Conservation (phyloP, 1,284 basidiomycete genomes). For the Irpex sp. region DNA sequence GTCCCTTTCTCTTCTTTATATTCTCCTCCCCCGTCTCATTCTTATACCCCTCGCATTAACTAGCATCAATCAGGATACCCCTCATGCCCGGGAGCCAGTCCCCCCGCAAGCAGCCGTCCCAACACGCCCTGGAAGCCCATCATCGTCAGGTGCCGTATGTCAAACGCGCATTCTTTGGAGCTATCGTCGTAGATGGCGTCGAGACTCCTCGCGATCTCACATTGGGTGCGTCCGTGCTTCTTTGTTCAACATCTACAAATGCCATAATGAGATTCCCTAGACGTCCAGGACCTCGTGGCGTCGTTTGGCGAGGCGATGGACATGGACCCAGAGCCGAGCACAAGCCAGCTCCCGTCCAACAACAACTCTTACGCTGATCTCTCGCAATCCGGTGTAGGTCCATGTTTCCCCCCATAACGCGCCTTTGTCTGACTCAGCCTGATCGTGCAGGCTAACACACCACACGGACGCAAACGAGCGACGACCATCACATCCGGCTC, state of each 20-base stretch:
- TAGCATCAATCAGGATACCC: no score
- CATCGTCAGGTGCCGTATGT: constrained; percentile 41
- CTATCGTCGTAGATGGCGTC: constrained; percentile 77
- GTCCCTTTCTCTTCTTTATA: not conserved
- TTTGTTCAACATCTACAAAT: not conserved
- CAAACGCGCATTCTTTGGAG: constrained; percentile 76
- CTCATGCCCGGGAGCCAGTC: constrained; percentile 20
- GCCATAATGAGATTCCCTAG: constrained; percentile 32
- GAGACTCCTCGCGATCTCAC: constrained; percentile 63
- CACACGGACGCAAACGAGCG: constrained; percentile 14
- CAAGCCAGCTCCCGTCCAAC: constrained; percentile 33
- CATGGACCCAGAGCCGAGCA: constrained; percentile 36
- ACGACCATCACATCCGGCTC: constrained; percentile 5
- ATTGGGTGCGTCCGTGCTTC: constrained; percentile 46
- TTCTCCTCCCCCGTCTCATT: not conserved
- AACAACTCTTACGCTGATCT: constrained; percentile 32
- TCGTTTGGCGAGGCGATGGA: constrained; percentile 67
- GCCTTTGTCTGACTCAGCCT: not conserved
- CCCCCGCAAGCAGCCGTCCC: constrained; percentile 64
- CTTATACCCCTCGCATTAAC: constrained; percentile 1
- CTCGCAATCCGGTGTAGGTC: constrained; percentile 38
- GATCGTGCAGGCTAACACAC: constrained; percentile 6
- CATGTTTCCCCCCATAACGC: constrained; percentile 1
- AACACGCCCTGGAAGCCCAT: constrained; percentile 44
- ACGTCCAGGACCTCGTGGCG: constrained; percentile 74